phyloP scores from a whole-genome alignment of 1,139 yeast species.

The Pichia sp. region DNA sequence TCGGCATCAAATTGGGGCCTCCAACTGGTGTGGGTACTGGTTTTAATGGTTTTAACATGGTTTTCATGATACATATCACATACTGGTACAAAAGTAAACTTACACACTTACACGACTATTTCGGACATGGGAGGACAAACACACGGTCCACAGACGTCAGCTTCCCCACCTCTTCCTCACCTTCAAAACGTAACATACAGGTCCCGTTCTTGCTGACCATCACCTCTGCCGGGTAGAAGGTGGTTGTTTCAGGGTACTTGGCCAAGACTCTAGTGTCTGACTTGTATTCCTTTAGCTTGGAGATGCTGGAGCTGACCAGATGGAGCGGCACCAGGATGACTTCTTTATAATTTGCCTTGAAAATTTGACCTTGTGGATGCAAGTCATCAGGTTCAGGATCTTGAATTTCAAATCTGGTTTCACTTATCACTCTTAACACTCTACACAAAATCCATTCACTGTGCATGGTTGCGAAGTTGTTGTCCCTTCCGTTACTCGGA shows the following conservation, averaged over 20 bases:
- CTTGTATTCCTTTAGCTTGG: constrained; percentile 56
- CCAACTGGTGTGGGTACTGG: too few relatives aligned
- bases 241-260: constrained; percentile 96
- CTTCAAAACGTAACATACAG: constrained; percentile 85
- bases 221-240: constrained; percentile 94
- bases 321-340: constrained; percentile 69
- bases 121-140: constrained; percentile 75
- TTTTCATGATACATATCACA: too few relatives aligned
- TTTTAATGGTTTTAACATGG: too few relatives aligned
- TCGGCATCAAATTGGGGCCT: too few relatives aligned
- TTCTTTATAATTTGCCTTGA: constrained; percentile 80
- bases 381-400: constrained; percentile 98
- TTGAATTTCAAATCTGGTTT: constrained; percentile 69
- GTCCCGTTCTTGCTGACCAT: constrained; percentile 76
- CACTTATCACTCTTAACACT: constrained; percentile 73
- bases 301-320: constrained; percentile 6
- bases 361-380: constrained; percentile 85
- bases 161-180: constrained; percentile 95
- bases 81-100: too few relatives aligned
- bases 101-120: too few relatives aligned
- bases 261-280: constrained; percentile 85
- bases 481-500: constrained; percentile 30
- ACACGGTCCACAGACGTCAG: constrained; percentile 92
- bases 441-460: constrained; percentile 98
- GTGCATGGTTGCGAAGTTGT: not conserved